A percentile compares a stretch with the other conserved stretches of the same genome.
These are phyloP conservation scores for Cystobasidium slooffiae DNA, from an alignment of 1,284 basidiomycete genomes.

Conservation along the genomic window DNA sequence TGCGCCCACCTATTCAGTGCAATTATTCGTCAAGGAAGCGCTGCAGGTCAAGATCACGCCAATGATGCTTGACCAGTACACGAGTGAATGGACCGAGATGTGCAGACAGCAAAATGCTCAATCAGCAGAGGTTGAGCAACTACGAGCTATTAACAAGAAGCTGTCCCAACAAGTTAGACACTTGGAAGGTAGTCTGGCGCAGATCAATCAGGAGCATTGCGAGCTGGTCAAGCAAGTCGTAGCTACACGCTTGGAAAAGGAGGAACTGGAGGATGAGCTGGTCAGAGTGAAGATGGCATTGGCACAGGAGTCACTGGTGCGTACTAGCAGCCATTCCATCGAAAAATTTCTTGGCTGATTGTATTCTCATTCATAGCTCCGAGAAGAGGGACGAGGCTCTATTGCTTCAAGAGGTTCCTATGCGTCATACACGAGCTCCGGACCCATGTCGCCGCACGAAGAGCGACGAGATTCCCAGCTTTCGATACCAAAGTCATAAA, in stretches of 20 bases:
- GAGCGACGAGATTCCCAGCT: slow-evolving; percentile 32
- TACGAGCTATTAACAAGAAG: slow-evolving; percentile 75
- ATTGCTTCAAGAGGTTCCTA: slow-evolving; percentile 33
- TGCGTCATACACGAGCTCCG: slow-evolving; percentile 20
- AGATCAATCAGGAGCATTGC: slow-evolving; percentile 76
- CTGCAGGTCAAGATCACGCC: slow-evolving; percentile 70
- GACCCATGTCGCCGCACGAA: slow-evolving; percentile 21
- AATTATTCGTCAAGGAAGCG: slow-evolving; percentile 83
- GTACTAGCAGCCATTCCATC: not conserved
- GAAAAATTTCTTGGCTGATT: not conserved
- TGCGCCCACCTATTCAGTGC: slow-evolving; percentile 65
- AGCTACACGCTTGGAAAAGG: slow-evolving; percentile 78
- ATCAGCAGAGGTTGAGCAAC: slow-evolving; percentile 74
- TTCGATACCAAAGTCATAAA: slow-evolving; percentile 11
- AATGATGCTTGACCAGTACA: slow-evolving; percentile 52
- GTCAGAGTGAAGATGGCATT: slow-evolving; percentile 78
- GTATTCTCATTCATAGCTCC: slow-evolving; percentile 9
- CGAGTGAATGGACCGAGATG: slow-evolving; percentile 45
- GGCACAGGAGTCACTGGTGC: slow-evolving; percentile 41
- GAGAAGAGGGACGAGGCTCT: slow-evolving; percentile 37
- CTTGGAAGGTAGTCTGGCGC: slow-evolving; percentile 74
- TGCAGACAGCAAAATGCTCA: slow-evolving; percentile 60
- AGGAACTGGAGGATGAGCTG: slow-evolving; percentile 86
- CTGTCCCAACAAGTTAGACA: slow-evolving; percentile 80
- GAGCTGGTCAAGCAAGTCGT: slow-evolving; percentile 80